phyloP scores from a whole-genome alignment of 2,329 filamentous ascomycete species.

The Metarhizium robertsii region DNA sequence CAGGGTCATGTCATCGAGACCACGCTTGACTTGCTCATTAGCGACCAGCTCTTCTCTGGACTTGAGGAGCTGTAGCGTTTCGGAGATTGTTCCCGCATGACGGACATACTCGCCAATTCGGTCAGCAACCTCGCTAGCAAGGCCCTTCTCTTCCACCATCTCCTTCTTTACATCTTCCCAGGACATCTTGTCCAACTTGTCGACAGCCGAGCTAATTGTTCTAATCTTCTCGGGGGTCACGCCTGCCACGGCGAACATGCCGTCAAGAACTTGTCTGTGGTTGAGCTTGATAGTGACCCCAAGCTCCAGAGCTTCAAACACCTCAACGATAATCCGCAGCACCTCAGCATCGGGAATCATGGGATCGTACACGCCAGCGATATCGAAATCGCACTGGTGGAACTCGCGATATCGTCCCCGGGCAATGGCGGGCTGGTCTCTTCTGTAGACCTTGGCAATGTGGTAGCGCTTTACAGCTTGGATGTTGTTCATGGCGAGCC shows the following conservation, averaged over 20 bases:
- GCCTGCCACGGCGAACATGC: constrained; percentile 83
- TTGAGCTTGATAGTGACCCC: constrained; percentile 86
- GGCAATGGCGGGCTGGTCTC: constrained; percentile 54
- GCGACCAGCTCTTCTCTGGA: constrained; percentile 57
- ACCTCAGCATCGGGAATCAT: constrained; percentile 94
- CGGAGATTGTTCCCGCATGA: constrained; percentile 57
- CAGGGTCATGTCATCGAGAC: constrained; percentile 70
- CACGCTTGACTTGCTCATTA: constrained; percentile 69
- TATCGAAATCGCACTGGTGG: constrained; percentile 96
- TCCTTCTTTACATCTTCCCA: constrained; percentile 87
- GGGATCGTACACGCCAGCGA: constrained; percentile 76
- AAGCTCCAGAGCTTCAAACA: constrained; percentile 69
- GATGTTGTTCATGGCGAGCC: constrained; percentile 84
- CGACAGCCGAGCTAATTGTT: constrained; percentile 83
- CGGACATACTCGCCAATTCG: constrained; percentile 80
- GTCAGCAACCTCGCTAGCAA: constrained; percentile 69
- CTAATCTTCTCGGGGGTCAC: constrained; percentile 82
- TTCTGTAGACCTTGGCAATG: constrained; percentile 71
- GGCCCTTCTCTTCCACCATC: constrained; percentile 87
- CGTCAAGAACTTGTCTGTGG: constrained; percentile 88
- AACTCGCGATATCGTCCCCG: constrained; percentile 94
- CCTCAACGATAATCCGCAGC: constrained; percentile 72
- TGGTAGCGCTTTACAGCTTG: constrained; percentile 89
- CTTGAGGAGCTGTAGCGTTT: constrained; percentile 63
- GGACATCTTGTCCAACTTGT: constrained; percentile 89